Base-by-base conservation (phyloP, 2,329 filamentous ascomycete genomes). In the Verticillium albo-atrum region DNA sequence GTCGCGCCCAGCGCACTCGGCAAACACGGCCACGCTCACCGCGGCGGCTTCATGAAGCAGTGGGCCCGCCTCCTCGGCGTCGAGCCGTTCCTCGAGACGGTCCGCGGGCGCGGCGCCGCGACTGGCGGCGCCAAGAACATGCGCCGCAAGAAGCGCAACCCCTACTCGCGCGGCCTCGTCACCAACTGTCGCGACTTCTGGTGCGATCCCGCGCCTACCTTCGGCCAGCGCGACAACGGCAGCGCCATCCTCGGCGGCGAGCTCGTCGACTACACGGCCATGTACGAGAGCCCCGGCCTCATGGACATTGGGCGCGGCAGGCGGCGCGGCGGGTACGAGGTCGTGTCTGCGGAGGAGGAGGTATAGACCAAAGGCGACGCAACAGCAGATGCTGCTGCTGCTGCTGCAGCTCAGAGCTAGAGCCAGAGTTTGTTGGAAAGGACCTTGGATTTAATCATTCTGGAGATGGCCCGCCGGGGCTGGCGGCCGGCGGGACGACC, bases 101-200 rank as follows among this genome's bases (percentile, higher is more conserved):
- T 95, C 1, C 92, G 92, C 0, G 94, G 94, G 2, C 83, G 92
- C 50, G 87, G 90, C 57, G 91, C 90, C 0, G 87, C 89, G 6
- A 79, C 80, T 3, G 74, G 76, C 26, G 54, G 54, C 42, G 35
- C 53, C 7, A 54, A 60, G 37, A 77, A 81, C 71, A 78, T 79
- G 75, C 81, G 79, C 66, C 75, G 82, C 63, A 82, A 82, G 69
- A 83, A 83, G 70, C 81, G 81, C 65, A 99, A 98, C 71, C 93
- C 93, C 0, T 99, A 94, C 73, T 94, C 88, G 60, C 82, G 87
- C 32, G 95, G 95, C 7, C 81, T 92, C 42, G 67, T 96, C n/a
- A 84, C 88, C 61, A 99, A 99, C 71, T 99, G 95, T 75, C 89
- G 86, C 65, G 96, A 99, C 74, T 99, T 99, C 72, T 98, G 93